Conservation (phyloP, 805 yeast species). For the Pichia californica region DNA sequence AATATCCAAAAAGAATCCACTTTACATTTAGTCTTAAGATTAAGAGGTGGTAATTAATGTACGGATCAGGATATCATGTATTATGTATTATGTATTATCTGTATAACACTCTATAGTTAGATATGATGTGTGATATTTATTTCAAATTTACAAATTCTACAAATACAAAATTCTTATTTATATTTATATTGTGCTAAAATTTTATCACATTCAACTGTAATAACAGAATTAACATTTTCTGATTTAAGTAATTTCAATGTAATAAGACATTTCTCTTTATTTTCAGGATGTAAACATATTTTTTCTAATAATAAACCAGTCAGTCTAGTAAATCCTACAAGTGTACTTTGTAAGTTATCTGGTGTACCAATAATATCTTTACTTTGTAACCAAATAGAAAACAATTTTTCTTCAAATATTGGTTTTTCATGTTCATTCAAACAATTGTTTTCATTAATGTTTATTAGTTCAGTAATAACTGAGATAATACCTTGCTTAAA, state of each 20-base stretch:
- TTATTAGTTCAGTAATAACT: constrained; percentile 4
- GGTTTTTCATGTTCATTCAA: background rate
- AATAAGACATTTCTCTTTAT: constrained; percentile 42
- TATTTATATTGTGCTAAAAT: constrained; percentile 4
- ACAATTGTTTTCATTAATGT: constrained; percentile 1
- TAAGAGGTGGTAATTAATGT: constrained; percentile 87
- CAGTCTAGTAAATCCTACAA: constrained; percentile 38
- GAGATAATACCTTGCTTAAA: constrained; percentile 26
- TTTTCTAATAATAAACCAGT: constrained; percentile 13
- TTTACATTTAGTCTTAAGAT: constrained; percentile 90
- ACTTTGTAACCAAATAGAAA: constrained; percentile 13
- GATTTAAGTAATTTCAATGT: constrained; percentile 24
- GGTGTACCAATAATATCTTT: constrained; percentile 9
- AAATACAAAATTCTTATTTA: background rate
- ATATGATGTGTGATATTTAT: background rate
- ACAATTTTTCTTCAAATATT: background rate
- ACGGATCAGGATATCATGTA: background rate
- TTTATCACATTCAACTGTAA: constrained; percentile 32
- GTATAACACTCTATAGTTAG: background rate
- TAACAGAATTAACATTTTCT: constrained; percentile 42
- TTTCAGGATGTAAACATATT: constrained; percentile 18
- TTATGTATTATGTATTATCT: background rate
- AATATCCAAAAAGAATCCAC: constrained; percentile 98
- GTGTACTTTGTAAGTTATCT: constrained; percentile 46
- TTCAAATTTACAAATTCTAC: background rate